A percentile compares a stretch with the other conserved stretches of the same genome.
These are phyloP conservation scores for Apophysomyces sp. DNA, from an alignment of 371 early-diverging fungal species.

Conservation along the genomic window DNA sequence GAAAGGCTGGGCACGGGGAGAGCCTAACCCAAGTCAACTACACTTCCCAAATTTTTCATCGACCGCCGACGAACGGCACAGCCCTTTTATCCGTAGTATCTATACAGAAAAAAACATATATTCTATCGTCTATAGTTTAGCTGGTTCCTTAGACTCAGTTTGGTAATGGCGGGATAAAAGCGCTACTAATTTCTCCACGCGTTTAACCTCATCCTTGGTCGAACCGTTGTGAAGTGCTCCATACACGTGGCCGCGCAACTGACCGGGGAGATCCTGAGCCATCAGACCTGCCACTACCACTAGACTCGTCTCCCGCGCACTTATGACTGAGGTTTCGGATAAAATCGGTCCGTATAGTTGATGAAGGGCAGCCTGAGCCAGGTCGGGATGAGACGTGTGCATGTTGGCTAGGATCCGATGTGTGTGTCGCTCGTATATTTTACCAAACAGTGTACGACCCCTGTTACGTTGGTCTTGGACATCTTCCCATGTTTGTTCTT, in stretches of 20 bases:
- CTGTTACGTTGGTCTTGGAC: background rate
- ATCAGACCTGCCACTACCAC: background rate
- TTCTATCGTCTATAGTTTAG: background rate
- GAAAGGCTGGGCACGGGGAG: background rate
- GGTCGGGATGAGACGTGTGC: background rate
- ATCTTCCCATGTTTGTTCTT: background rate
- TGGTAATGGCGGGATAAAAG: background rate
- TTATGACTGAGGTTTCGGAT: background rate
- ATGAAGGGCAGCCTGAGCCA: background rate
- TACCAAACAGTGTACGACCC: background rate
- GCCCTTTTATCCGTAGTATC: background rate
- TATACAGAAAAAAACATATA: background rate
- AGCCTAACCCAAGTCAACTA: background rate
- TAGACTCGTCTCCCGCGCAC: background rate
- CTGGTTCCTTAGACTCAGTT: background rate
- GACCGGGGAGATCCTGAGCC: background rate
- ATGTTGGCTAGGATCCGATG: background rate
- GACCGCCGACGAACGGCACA: background rate
- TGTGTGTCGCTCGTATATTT: background rate
- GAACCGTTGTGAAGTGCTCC: conserved; percentile 3
- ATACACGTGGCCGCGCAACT: background rate
- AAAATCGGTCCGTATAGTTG: background rate
- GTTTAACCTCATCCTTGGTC: background rate
- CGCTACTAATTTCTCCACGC: background rate
- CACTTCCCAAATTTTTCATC: background rate